These are phyloP conservation scores for Triglochin maritima DNA, from an alignment of 106 monocot species.

Conservation along the genomic window DNA sequence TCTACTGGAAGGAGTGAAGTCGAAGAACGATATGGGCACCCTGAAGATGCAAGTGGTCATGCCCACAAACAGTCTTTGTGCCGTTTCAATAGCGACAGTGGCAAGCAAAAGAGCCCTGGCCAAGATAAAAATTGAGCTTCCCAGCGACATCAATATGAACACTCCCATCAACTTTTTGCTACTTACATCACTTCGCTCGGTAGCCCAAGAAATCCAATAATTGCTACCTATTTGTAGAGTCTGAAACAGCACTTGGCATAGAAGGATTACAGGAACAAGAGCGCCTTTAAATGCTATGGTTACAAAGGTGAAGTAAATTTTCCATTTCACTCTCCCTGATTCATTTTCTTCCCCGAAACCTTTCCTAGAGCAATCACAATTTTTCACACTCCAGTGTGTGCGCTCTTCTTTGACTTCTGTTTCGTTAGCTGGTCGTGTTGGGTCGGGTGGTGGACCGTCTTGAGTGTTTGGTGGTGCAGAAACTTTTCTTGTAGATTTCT, in stretches of 20 bases:
- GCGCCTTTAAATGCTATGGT: slow-evolving; percentile 58
- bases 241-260: slow-evolving; percentile 67
- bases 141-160: slow-evolving; percentile 44
- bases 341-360: slow-evolving; percentile 47
- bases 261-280: slow-evolving; percentile 54
- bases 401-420: slow-evolving; percentile 23
- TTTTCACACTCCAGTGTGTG: slow-evolving; percentile 2
- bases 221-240: slow-evolving; percentile 72
- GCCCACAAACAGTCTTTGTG: slow-evolving; percentile 52
- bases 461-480: slow-evolving; percentile 22
- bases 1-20: slow-evolving; percentile 63
- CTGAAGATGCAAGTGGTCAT: slow-evolving; percentile 57
- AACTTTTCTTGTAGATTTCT: slow-evolving; percentile 44
- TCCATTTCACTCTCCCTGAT: slow-evolving; percentile 67
- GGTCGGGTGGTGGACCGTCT: neutral
- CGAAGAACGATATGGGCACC: slow-evolving; percentile 67
- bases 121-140: slow-evolving; percentile 68
- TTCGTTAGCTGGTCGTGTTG: slow-evolving; percentile 7
- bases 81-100: slow-evolving; percentile 53
- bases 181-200: slow-evolving; percentile 30
- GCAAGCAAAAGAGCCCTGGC: slow-evolving; percentile 65
- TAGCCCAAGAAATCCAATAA: slow-evolving; percentile 91
- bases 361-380: slow-evolving; percentile 5
- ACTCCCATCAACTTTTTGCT: slow-evolving; percentile 40
- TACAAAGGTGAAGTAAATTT: slow-evolving; percentile 55